phyloP scores from a whole-genome alignment of 257 asterid species.

The Jaltomata sinuosa region DNA sequence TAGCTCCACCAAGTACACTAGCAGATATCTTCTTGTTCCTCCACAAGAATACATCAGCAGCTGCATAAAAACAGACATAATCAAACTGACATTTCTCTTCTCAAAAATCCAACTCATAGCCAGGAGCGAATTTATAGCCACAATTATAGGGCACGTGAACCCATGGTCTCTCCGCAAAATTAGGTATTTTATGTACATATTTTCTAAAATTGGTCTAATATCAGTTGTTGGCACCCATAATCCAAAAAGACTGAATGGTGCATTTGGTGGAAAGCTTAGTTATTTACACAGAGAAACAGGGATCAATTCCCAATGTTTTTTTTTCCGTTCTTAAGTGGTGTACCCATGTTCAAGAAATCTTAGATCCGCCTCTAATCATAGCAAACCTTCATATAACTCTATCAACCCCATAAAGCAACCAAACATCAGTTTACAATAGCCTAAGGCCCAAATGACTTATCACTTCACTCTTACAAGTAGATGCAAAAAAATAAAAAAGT shows the following conservation, averaged over 20 bases:
- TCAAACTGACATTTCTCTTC: background rate
- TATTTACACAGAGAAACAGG: too few relatives aligned
- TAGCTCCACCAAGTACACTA: conserved; percentile 1
- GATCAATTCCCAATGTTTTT: too few relatives aligned
- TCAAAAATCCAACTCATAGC: background rate
- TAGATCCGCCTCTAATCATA: background rate
- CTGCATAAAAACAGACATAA: background rate
- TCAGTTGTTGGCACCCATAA: too few relatives aligned
- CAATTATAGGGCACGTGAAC: too few relatives aligned
- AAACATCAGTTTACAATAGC: background rate
- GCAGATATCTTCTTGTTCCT: conserved; percentile 2
- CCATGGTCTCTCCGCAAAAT: too few relatives aligned
- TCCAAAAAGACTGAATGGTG: too few relatives aligned
- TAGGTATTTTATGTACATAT: too few relatives aligned
- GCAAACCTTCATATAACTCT: background rate
- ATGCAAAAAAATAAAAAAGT: background rate
- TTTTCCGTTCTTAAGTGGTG: too few relatives aligned
- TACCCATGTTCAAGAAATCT: too few relatives aligned
- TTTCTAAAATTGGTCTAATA: too few relatives aligned
- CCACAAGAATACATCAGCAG: conserved; percentile 2
- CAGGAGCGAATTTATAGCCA: too few relatives aligned
- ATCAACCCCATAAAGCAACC: background rate
- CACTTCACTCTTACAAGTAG: background rate
- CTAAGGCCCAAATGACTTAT: background rate
- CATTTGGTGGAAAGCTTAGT: too few relatives aligned